These are phyloP conservation scores for Fusarium phyllophilum DNA, from an alignment of 2,329 filamentous ascomycete genomes.

Conservation along the genomic window DNA sequence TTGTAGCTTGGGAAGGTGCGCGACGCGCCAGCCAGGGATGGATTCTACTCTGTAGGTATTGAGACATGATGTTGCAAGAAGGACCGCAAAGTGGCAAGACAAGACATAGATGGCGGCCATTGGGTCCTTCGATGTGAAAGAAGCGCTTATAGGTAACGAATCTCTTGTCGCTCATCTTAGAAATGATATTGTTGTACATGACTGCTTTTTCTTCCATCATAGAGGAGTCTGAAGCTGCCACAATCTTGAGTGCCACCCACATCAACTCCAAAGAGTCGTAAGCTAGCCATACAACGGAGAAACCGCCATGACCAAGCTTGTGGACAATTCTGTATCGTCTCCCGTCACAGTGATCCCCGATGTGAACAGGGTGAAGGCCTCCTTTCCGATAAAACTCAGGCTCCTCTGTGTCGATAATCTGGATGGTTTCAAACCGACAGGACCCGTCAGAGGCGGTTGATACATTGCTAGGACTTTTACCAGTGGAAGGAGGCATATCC, in stretches of 20 bases:
- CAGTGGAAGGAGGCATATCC: background rate
- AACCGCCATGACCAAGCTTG: background rate
- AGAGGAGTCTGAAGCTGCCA: background rate
- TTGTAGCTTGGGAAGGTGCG: accelerated
- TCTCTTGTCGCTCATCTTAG: accelerated
- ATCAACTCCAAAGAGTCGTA: background rate
- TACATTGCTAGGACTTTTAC: background rate
- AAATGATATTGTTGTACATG: background rate
- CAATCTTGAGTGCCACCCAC: conserved; percentile 1
- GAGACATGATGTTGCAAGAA: background rate
- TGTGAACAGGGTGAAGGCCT: background rate
- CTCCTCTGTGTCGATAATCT: background rate
- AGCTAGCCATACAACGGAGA: background rate
- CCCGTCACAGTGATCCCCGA: background rate
- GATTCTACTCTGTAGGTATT: background rate
- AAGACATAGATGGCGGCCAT: conserved; percentile 4
- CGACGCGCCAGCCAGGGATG: background rate
- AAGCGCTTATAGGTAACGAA: background rate
- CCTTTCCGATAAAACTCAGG: background rate
- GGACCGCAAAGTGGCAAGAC: background rate
- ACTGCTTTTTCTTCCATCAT: background rate
- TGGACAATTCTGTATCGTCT: background rate
- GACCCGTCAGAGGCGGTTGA: background rate
- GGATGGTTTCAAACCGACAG: background rate
- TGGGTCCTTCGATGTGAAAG: background rate